Percentiles rank a stretch among this genome's conserved stretches.
Evolutionary conservation across 495 filamentous ascomycete genomes (phyloP).

Genomic region (Aspergillus heteromorphus): DNA sequence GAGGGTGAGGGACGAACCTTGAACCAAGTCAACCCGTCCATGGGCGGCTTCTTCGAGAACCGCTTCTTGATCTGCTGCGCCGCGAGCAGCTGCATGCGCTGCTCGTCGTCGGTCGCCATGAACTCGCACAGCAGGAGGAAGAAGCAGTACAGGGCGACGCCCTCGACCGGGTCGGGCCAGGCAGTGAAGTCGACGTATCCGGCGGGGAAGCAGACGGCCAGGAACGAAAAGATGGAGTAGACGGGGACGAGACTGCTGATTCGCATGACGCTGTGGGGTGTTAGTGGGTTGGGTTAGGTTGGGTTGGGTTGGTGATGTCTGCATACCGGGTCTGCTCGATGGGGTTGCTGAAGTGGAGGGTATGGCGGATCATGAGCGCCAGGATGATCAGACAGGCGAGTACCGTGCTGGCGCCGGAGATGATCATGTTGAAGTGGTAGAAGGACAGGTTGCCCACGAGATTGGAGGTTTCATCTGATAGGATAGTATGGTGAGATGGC

Average conservation of each 20-base stretch:
- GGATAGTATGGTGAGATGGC: neutral
- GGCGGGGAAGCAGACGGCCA: constrained; percentile 22
- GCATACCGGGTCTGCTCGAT: constrained; percentile 25
- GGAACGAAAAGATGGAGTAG: constrained; percentile 24
- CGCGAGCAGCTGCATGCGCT: constrained; percentile 20
- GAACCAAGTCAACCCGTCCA: constrained; percentile 15
- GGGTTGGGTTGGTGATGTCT: too few species aligned
- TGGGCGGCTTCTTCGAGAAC: neutral
- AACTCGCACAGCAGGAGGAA: constrained; percentile 30
- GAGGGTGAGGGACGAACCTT: constrained; percentile 9
- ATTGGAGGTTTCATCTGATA: constrained; percentile 1
- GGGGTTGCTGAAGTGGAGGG: constrained; percentile 26
- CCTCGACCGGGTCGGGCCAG: constrained; percentile 27
- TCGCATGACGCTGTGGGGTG: constrained; percentile 22
- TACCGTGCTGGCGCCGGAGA: constrained; percentile 16
- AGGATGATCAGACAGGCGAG: constrained; percentile 15
- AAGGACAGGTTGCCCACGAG: constrained; percentile 16
- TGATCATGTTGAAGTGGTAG: constrained; percentile 20
- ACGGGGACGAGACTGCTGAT: constrained; percentile 19
- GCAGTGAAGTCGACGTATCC: constrained; percentile 24
- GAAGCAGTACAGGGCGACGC: constrained; percentile 25
- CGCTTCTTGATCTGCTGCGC: constrained; percentile 4
- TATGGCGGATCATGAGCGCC: constrained; percentile 15
- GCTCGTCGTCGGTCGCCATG: constrained; percentile 16
- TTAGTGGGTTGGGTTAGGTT: neutral